A percentile compares a stretch with the other conserved stretches of the same genome.
Evolutionary conservation across 257 asterid genomes (phyloP).

Genomic region (Vinca minor): DNA sequence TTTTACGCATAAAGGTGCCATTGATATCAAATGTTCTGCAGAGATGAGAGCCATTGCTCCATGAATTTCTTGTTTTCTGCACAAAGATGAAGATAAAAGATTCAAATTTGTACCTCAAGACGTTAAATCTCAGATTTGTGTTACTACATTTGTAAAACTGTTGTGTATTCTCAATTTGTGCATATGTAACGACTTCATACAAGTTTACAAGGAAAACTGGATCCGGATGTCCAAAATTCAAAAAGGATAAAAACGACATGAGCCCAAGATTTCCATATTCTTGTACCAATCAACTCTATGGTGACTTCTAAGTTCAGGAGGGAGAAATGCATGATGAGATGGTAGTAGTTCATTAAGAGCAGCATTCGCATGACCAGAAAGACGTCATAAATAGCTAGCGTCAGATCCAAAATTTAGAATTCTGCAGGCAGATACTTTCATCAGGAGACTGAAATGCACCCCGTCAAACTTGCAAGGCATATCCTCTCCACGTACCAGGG

Average conservation of each 20-base stretch:
- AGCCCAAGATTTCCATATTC: neutral
- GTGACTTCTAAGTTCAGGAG: neutral
- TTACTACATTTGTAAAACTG: no score
- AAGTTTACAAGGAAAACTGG: neutral
- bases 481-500: neutral
- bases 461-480: neutral
- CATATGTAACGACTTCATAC: neutral
- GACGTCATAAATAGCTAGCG: neutral
- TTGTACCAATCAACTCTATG: neutral
- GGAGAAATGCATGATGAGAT: neutral
- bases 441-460: neutral
- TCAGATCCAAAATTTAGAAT: neutral
- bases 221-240: no score
- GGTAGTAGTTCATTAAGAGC: no score
- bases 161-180: neutral
- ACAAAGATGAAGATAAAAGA: neutral
- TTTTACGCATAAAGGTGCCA: neutral
- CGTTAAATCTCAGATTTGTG: no score
- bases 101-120: no score
- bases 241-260: neutral
- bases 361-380: no score
- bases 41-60: slow-evolving; percentile 43
- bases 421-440: neutral
- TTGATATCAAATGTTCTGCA: slow-evolving; percentile 18
- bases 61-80: slow-evolving; percentile 38